A percentile compares a stretch with the other conserved stretches of the same genome.
These are phyloP conservation scores for Pyrrhoderma lamaoense DNA, from an alignment of 1,284 basidiomycete species.

Conservation along the genomic window DNA sequence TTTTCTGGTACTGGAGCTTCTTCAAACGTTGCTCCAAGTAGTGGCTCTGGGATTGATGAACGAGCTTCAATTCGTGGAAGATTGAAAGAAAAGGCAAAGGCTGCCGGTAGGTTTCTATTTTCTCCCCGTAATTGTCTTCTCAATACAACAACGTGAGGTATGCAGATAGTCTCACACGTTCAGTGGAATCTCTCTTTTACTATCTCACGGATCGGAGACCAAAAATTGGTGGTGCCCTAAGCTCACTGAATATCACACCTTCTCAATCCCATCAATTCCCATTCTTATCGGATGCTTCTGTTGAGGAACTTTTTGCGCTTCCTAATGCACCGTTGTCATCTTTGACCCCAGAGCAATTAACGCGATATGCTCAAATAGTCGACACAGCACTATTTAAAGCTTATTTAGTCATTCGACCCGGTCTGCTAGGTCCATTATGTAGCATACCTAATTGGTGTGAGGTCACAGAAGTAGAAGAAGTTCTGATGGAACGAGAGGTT, in stretches of 20 bases:
- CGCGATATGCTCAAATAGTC: slow-evolving; percentile 86
- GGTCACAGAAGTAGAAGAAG: slow-evolving; percentile 89
- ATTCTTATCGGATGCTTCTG: slow-evolving; percentile 58
- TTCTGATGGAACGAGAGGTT: slow-evolving; percentile 76
- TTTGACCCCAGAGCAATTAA: slow-evolving; percentile 72
- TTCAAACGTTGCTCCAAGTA: not conserved
- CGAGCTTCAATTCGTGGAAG: slow-evolving; percentile 43
- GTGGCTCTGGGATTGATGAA: slow-evolving; percentile 50
- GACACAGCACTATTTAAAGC: slow-evolving; percentile 95
- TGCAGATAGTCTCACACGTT: slow-evolving; percentile 52
- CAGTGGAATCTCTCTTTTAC: slow-evolving; percentile 61
- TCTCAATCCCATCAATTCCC: slow-evolving; percentile 57
- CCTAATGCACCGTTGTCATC: slow-evolving; percentile 65
- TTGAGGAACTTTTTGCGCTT: slow-evolving; percentile 66
- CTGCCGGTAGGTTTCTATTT: slow-evolving; percentile 18
- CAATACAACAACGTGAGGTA: not conserved
- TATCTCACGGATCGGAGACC: slow-evolving; percentile 83
- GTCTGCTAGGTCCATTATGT: slow-evolving; percentile 82
- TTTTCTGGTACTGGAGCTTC: not conserved
- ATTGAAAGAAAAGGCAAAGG: slow-evolving; percentile 30
- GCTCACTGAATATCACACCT: slow-evolving; percentile 61
- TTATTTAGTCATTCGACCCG: slow-evolving; percentile 80
- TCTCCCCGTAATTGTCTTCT: no score
- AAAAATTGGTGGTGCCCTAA: slow-evolving; percentile 72
- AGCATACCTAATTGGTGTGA: slow-evolving; percentile 96